phyloP scores from a whole-genome alignment of 1,284 basidiomycete genomes.

The Microbotryum violaceum region DNA sequence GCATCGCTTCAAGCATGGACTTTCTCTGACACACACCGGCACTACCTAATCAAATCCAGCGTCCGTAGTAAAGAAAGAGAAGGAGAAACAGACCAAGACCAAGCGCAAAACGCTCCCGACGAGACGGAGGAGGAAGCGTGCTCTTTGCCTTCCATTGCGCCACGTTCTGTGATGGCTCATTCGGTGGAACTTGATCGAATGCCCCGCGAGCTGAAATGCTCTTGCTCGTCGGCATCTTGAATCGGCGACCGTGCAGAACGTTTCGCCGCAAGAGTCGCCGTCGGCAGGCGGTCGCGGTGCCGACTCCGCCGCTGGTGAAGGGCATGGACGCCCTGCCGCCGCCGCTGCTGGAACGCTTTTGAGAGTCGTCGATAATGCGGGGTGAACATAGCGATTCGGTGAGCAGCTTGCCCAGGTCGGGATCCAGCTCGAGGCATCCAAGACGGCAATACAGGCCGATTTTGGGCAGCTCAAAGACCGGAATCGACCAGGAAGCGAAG shows the following conservation, averaged over 20 bases:
- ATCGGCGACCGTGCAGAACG: conserved; percentile 68
- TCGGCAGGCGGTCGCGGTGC: conserved; percentile 13
- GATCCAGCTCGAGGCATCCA: conserved; percentile 17
- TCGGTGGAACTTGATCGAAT: conserved; percentile 52
- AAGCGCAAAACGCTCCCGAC: no score
- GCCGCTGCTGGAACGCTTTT: not conserved
- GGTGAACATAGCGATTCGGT: not conserved
- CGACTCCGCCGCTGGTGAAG: conserved; percentile 5
- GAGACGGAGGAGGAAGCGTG: no score
- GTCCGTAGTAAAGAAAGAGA: no score
- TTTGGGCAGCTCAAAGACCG: conserved; percentile 23
- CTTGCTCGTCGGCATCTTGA: conserved; percentile 77
- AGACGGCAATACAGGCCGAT: conserved; percentile 18
- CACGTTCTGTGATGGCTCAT: no score
- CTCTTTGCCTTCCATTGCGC: no score
- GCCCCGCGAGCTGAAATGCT: conserved; percentile 66
- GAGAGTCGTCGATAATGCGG: not conserved
- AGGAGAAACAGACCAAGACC: no score
- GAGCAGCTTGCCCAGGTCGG: conserved; percentile 16
- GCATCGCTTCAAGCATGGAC: no score
- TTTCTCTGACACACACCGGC: no score
- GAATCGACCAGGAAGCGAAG: conserved; percentile 18
- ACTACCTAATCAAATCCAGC: no score
- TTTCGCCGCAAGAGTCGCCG: conserved; percentile 56
- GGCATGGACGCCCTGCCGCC: not conserved